Evolutionary conservation across 306 rosid species (phyloP).

Genomic region (Prunus mume): DNA sequence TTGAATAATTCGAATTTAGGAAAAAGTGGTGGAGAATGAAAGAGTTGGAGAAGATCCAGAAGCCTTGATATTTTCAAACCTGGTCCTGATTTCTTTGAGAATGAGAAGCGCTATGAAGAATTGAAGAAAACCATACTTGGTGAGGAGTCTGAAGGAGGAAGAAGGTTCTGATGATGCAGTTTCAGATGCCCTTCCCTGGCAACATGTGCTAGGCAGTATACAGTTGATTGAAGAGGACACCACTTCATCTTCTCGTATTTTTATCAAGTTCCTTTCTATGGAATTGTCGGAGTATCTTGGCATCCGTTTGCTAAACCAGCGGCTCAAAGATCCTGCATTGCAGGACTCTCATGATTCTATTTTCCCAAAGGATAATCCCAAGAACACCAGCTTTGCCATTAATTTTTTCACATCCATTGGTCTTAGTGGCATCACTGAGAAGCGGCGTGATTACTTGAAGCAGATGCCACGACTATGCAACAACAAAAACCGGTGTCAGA

Average conservation of each 20-base stretch:
- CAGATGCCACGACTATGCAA: constrained; percentile 78
- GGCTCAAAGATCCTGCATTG: constrained; percentile 46
- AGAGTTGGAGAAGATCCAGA: constrained; percentile 34
- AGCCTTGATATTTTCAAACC: constrained; percentile 63
- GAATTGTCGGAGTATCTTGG: constrained; percentile 61
- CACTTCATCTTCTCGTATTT: constrained; percentile 61
- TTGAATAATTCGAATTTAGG: constrained; percentile 42
- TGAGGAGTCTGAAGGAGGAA: constrained; percentile 68
- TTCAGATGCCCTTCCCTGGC: constrained; percentile 72
- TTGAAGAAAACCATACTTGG: constrained; percentile 69
- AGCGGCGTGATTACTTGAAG: constrained; percentile 67
- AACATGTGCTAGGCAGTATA: constrained; percentile 62
- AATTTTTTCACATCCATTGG: constrained; percentile 86
- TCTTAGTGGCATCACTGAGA: constrained; percentile 78
- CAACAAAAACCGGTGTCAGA: constrained; percentile 51
- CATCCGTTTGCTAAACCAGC: constrained; percentile 45
- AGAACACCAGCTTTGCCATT: constrained; percentile 65
- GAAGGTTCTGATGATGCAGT: constrained; percentile 57
- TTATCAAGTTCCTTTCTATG: constrained; percentile 67
- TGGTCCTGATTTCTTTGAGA: constrained; percentile 71
- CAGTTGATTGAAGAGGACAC: constrained; percentile 72
- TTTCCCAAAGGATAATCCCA: constrained; percentile 64
- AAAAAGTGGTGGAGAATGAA: constrained; percentile 95
- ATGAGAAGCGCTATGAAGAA: constrained; percentile 77
- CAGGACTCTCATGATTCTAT: constrained; percentile 59